A percentile compares a stretch with the other conserved stretches of the same genome.
These are phyloP conservation scores for Cutaneotrichosporon dermatis DNA, from an alignment of 1,284 basidiomycete genomes.

Conservation along the genomic window DNA sequence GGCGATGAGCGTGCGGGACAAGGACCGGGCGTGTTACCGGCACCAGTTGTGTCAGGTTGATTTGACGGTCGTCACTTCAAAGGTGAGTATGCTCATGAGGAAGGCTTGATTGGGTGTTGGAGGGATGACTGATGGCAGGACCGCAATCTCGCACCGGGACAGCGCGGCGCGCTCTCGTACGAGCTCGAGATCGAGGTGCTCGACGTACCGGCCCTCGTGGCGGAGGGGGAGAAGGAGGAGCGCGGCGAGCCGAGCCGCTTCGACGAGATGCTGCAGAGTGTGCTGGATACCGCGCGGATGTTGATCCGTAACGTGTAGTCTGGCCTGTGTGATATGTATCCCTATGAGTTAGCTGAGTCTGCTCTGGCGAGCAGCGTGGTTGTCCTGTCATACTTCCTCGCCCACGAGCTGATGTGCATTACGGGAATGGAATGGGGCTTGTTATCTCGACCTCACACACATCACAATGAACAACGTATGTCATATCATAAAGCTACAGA, in stretches of 20 bases:
- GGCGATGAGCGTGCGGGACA: constrained; percentile 61
- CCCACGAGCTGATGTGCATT: too few relatives aligned
- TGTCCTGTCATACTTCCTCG: too few relatives aligned
- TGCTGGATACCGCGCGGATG: constrained; percentile 54
- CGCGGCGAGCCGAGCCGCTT: constrained; percentile 47
- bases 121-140: constrained; percentile 61
- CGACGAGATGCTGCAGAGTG: constrained; percentile 51
- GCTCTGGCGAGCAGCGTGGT: too few relatives aligned
- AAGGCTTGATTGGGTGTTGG: constrained; percentile 54
- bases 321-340: background rate
- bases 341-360: too few relatives aligned
- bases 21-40: constrained; percentile 86
- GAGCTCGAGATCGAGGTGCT: constrained; percentile 59
- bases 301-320: constrained; percentile 46
- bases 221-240: constrained; percentile 48
- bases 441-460: too few relatives aligned
- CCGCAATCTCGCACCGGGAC: constrained; percentile 12
- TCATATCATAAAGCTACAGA: constrained; percentile 7
- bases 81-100: constrained; percentile 19
- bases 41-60: constrained; percentile 92
- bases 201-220: constrained; percentile 52
- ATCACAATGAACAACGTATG: too few relatives aligned
- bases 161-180: constrained; percentile 42
- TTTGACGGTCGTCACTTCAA: constrained; percentile 77
- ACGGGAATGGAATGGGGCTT: too few relatives aligned